Percentiles rank a stretch among this genome's conserved stretches.
Conservation (phyloP, 2,329 filamentous ascomycete genomes). For the Penicillium sp. region DNA sequence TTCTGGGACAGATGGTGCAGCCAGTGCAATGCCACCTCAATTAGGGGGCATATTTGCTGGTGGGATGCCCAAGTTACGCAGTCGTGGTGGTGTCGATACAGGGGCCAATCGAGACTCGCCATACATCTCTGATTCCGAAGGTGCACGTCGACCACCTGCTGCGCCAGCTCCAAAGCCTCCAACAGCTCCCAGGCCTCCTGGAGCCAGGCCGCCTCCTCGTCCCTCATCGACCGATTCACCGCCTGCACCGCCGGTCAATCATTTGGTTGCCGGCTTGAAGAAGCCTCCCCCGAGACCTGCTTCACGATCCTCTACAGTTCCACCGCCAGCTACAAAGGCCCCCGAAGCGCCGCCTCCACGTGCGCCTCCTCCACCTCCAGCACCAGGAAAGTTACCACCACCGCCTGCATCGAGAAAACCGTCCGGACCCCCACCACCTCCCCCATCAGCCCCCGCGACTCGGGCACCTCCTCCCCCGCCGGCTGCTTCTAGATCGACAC, state of each 20-base stretch:
- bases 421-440: constrained; percentile 50
- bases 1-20: constrained; percentile 45
- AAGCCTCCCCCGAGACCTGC: constrained; percentile 55
- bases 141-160: constrained; percentile 51
- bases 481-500: constrained; percentile 47
- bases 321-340: constrained; percentile 56
- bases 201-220: constrained; percentile 49
- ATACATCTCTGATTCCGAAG: constrained; percentile 78
- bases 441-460: constrained; percentile 45
- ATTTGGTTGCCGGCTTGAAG: constrained; percentile 56
- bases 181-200: constrained; percentile 56
- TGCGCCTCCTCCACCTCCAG: constrained; percentile 67
- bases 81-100: constrained; percentile 78
- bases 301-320: constrained; percentile 60
- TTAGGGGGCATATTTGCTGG: constrained; percentile 85
- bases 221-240: constrained; percentile 51
- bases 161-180: constrained; percentile 57
- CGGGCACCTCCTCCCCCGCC: constrained; percentile 45
- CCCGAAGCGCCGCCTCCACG: constrained; percentile 49
- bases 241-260: constrained; percentile 54
- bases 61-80: constrained; percentile 93
- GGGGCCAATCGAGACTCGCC: constrained; percentile 70
- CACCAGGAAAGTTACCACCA: constrained; percentile 50
- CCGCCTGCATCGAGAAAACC: constrained; percentile 61
- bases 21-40: constrained; percentile 62